A percentile compares a stretch with the other conserved stretches of the same genome.
Evolutionary conservation across 768 basidiomycete genomes (phyloP).

Genomic region (Lentinula sp.): DNA sequence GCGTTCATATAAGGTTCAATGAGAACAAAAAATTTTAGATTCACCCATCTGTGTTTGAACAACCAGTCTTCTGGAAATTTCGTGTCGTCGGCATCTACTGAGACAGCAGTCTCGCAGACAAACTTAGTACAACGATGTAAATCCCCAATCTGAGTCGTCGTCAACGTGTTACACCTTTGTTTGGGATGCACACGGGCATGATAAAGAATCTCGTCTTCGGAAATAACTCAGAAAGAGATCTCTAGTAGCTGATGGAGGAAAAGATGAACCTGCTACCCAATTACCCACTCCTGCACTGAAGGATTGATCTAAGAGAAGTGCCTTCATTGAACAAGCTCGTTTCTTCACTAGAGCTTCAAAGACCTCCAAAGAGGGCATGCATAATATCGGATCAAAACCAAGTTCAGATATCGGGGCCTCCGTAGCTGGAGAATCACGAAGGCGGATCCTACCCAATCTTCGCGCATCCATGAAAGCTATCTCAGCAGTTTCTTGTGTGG

Average conservation of each 20-base stretch:
- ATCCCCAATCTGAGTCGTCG: conserved; percentile 37
- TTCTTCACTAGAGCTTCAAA: conserved; percentile 44
- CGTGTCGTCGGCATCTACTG: conserved; percentile 61
- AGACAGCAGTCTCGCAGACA: conserved; percentile 57
- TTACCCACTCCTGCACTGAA: conserved; percentile 82
- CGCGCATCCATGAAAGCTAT: conserved; percentile 71
- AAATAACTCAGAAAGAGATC: not conserved
- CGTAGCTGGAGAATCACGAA: conserved; percentile 46
- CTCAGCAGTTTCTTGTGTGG: conserved; percentile 32
- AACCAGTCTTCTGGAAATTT: conserved; percentile 67
- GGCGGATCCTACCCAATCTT: conserved; percentile 63
- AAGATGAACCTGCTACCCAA: conserved; percentile 64
- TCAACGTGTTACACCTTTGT: conserved; percentile 52
- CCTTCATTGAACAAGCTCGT: conserved; percentile 63
- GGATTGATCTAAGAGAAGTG: conserved; percentile 71
- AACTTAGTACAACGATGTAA: conserved; percentile 48
- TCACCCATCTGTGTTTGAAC: conserved; percentile 65
- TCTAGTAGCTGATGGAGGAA: not conserved
- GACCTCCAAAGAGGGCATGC: conserved; percentile 51
- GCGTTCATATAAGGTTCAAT: not conserved
- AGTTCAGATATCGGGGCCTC: conserved; percentile 69
- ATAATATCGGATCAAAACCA: conserved; percentile 73
- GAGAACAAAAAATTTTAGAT: not conserved
- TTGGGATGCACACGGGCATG: conserved; percentile 71
- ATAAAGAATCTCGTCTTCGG: conserved; percentile 64